A percentile compares a stretch with the other conserved stretches of the same genome.
Conservation (phyloP, 2,329 filamentous ascomycete genomes). For the Gaeumannomyces sp. region DNA sequence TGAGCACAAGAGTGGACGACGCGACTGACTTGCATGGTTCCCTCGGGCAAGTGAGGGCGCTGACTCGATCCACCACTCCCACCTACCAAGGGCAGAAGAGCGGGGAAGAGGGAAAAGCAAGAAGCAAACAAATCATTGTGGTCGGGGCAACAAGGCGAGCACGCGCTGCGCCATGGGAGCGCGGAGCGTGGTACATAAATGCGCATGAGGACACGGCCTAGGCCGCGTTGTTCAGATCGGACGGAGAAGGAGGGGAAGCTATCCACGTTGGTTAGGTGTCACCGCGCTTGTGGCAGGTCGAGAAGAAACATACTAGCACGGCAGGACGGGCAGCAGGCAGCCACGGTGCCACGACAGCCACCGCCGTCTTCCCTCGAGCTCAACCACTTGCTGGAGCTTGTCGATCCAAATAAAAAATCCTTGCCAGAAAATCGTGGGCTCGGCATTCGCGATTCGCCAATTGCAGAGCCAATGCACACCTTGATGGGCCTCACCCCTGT, state of each 20-base stretch:
- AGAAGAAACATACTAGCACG: too few species aligned
- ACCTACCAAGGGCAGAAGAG: too few species aligned
- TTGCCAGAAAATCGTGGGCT: background rate
- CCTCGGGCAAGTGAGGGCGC: too few species aligned
- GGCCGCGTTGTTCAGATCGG: background rate
- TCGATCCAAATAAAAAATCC: background rate
- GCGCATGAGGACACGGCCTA: background rate
- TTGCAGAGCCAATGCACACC: background rate
- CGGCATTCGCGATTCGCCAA: background rate
- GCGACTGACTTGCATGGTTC: too few species aligned
- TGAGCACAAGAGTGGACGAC: too few species aligned
- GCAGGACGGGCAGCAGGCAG: background rate
- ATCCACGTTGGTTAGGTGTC: too few species aligned
- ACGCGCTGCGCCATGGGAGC: too few species aligned
- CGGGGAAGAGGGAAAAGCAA: too few species aligned
- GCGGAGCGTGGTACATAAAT: background rate
- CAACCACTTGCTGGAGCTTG: background rate
- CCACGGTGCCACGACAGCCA: background rate
- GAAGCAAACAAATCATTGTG: too few species aligned
- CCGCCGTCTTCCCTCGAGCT: too few species aligned
- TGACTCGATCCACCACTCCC: too few species aligned
- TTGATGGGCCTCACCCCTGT: background rate
- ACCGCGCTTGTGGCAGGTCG: background rate
- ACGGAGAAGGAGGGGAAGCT: background rate
- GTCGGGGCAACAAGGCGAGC: too few species aligned